Percentiles rank a stretch among this genome's conserved stretches.
Conservation (phyloP, 441 rosid genomes). For the Gossypium laxum region DNA sequence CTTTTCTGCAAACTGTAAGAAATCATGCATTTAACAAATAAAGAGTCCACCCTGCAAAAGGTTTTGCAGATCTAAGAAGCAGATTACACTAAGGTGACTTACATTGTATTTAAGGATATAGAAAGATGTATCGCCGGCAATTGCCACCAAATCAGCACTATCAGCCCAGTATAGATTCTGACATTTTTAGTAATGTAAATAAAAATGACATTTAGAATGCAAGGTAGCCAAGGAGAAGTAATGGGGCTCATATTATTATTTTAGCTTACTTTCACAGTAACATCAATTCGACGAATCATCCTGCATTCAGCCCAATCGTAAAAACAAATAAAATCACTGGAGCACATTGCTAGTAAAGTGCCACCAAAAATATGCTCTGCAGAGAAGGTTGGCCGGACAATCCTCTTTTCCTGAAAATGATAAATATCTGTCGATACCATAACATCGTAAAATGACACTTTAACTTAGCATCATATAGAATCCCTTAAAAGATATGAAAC, state of each 20-base stretch:
- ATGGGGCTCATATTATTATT: conserved; percentile 9
- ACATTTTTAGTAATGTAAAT: conserved; percentile 22
- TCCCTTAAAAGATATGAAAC: neutral
- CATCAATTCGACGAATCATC: conserved; percentile 90
- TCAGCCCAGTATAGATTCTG: conserved; percentile 99
- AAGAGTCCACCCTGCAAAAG: neutral
- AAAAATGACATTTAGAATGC: conserved; percentile 11
- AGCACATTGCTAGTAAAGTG: conserved; percentile 84
- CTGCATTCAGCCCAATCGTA: conserved; percentile 98
- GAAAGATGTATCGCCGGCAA: conserved; percentile 90
- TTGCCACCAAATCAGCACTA: conserved; percentile 93
- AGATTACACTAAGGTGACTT: conserved; percentile 20
- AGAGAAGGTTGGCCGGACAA: conserved; percentile 88
- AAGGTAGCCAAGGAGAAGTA: conserved; percentile 14
- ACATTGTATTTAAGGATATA: conserved; percentile 91
- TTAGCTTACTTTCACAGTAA: conserved; percentile 71
- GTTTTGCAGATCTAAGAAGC: conserved; percentile 1
- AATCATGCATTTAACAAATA: conserved; percentile 4
- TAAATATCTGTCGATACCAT: conserved; percentile 14
- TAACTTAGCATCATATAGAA: neutral
- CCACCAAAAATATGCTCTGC: conserved; percentile 88
- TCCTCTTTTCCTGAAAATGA: conserved; percentile 76
- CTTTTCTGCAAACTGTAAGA: conserved; percentile 10
- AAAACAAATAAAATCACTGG: conserved; percentile 92
- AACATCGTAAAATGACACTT: neutral